Conservation (phyloP, 2,329 filamentous ascomycete genomes). For the Exophiala oligosperma region DNA sequence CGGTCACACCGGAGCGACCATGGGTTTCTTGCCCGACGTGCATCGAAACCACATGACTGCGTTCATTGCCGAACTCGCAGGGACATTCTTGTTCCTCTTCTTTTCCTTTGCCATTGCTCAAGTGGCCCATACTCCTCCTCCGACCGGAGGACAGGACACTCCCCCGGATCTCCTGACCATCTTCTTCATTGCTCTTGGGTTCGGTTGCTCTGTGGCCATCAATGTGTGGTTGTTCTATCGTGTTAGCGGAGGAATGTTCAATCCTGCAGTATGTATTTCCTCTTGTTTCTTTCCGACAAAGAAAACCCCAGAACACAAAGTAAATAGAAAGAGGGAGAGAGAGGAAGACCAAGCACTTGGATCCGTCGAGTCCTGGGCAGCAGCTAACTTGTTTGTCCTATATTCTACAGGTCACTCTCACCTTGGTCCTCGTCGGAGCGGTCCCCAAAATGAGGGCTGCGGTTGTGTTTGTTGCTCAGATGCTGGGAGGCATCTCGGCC, state of each 20-base stretch:
- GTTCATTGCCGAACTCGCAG: constrained; percentile 51
- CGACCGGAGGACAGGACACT: not conserved
- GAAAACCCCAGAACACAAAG: not conserved
- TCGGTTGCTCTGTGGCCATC: constrained; percentile 49
- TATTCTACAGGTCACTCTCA: constrained; percentile 51
- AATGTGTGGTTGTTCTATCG: constrained; percentile 58
- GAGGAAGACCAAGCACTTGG: too few species aligned
- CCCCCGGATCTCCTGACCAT: constrained; percentile 13
- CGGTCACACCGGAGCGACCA: not conserved
- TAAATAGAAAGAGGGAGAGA: not conserved
- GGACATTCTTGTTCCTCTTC: constrained; percentile 53
- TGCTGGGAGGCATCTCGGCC: constrained; percentile 60
- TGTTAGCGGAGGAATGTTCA: constrained; percentile 53
- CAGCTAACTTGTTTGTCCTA: too few species aligned
- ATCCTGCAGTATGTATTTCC: constrained; percentile 44
- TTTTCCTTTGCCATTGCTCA: constrained; percentile 50
- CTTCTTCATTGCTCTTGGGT: constrained; percentile 36
- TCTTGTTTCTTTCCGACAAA: not conserved
- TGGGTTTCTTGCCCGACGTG: constrained; percentile 15
- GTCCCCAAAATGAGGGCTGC: constrained; percentile 53
- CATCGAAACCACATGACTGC: constrained; percentile 40
- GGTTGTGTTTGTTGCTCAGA: constrained; percentile 56
- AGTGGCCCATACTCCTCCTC: constrained; percentile 43
- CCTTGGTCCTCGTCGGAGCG: constrained; percentile 57
- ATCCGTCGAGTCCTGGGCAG: too few species aligned